These are phyloP conservation scores for Elsinoe necatrix DNA, from an alignment of 2,329 filamentous ascomycete species.

Conservation along the genomic window DNA sequence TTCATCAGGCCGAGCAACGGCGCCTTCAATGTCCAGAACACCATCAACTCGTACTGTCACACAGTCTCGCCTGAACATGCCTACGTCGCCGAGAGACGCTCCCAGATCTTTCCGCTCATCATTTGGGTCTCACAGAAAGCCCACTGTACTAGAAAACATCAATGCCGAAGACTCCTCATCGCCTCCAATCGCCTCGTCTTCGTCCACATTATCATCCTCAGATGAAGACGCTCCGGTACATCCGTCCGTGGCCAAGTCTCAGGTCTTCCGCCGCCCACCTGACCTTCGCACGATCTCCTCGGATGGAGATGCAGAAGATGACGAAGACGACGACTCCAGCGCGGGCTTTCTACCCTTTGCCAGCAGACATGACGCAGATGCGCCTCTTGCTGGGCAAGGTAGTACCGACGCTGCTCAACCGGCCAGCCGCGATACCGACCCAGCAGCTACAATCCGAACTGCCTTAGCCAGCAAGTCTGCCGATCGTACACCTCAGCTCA, in stretches of 20 bases:
- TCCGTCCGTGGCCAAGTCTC: conserved; percentile 34
- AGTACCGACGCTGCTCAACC: conserved; percentile 14
- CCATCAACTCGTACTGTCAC: conserved; percentile 43
- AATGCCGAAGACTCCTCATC: conserved; percentile 23
- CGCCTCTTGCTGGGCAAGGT: conserved; percentile 20
- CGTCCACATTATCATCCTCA: conserved; percentile 26
- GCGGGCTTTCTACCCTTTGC: conserved; percentile 38
- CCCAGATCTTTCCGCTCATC: conserved; percentile 24
- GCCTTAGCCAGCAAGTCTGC: conserved; percentile 3
- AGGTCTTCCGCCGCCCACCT: conserved; percentile 37
- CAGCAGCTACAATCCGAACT: conserved; percentile 18
- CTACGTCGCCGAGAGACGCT: conserved; percentile 21
- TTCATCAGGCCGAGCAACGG: conserved; percentile 19
- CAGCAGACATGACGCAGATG: conserved; percentile 19
- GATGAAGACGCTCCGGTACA: conserved; percentile 31
- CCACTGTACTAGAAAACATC: conserved; percentile 21
- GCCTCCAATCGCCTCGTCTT: conserved; percentile 24
- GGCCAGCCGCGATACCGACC: conserved; percentile 14
- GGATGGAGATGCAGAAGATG: conserved; percentile 27
- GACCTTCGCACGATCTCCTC: conserved; percentile 28
- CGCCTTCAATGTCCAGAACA: conserved; percentile 34
- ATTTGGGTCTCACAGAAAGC: conserved; percentile 21
- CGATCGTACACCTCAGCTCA: conserved; percentile 16
- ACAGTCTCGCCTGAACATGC: conserved; percentile 26
- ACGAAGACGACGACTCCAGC: conserved; percentile 46